Conservation (phyloP, 1,284 basidiomycete species). For the Binderoboletus segoi region DNA sequence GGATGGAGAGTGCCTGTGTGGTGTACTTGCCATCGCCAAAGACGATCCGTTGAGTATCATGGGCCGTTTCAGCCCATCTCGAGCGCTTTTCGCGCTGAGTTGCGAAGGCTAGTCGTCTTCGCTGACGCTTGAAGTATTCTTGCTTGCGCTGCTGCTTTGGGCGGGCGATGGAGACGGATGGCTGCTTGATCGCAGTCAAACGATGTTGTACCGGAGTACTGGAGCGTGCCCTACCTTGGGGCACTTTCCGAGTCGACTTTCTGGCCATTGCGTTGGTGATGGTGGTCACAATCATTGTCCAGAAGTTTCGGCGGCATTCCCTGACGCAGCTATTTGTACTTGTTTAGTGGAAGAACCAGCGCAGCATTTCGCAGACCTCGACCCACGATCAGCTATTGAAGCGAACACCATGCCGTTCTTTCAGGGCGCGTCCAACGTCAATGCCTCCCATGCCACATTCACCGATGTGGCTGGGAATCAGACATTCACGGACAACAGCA, state of each 20-base stretch:
- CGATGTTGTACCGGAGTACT: constrained; percentile 17
- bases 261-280: constrained; percentile 26
- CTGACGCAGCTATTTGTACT: constrained; percentile 13
- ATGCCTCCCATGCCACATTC: constrained; percentile 22
- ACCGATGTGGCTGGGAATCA: constrained; percentile 28
- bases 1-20: constrained; percentile 36
- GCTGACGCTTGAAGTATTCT: constrained; percentile 22
- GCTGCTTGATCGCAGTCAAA: constrained; percentile 31
- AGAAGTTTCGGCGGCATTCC: not conserved
- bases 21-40: constrained; percentile 50
- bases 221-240: constrained; percentile 31
- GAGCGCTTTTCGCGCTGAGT: constrained; percentile 28
- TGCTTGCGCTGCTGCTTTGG: constrained; percentile 30
- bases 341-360: constrained; percentile 4
- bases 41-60: constrained; percentile 45
- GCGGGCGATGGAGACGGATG: constrained; percentile 12
- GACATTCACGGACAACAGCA: constrained; percentile 21
- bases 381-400: not conserved
- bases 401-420: constrained; percentile 26
- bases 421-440: constrained; percentile 22
- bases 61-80: constrained; percentile 38
- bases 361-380: constrained; percentile 11
- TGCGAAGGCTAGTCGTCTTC: constrained; percentile 23
- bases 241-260: constrained; percentile 20
- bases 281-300: constrained; percentile 11